Evolutionary conservation across 1,284 basidiomycete species (phyloP).

Genomic region (Mycena citricolor): DNA sequence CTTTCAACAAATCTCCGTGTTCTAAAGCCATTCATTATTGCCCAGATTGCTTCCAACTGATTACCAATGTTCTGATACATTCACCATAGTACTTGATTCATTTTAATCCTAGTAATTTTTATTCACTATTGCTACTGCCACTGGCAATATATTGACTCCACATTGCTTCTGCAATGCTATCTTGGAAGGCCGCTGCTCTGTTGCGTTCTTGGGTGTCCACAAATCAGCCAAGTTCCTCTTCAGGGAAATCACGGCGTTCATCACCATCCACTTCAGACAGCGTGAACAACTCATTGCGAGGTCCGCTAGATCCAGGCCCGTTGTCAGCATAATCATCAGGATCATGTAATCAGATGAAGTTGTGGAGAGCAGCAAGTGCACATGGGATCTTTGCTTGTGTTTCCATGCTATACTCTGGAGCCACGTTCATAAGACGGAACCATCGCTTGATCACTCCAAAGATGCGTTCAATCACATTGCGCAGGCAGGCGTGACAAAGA

Average conservation of each 20-base stretch:
- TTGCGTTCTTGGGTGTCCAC: no score
- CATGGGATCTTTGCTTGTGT: slow-evolving; percentile 32
- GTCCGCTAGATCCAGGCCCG: slow-evolving; percentile 9
- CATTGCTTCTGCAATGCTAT: no score
- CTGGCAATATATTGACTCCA: no score
- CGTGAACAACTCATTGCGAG: slow-evolving; percentile 7
- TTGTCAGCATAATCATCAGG: slow-evolving; percentile 5
- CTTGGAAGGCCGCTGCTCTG: no score
- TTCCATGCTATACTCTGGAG: slow-evolving; percentile 27
- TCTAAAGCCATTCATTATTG: no score
- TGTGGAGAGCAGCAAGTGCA: slow-evolving; percentile 27
- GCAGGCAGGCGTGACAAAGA: slow-evolving; percentile 33
- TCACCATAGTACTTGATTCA: no score
- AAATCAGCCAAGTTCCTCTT: slow-evolving; percentile 4
- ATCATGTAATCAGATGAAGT: slow-evolving; percentile 17
- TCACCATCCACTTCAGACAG: slow-evolving; percentile 7
- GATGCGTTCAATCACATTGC: slow-evolving; percentile 38
- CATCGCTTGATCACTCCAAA: slow-evolving; percentile 37
- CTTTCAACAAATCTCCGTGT: no score
- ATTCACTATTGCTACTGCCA: no score
- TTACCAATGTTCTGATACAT: no score
- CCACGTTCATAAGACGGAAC: slow-evolving; percentile 6
- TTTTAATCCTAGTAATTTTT: no score
- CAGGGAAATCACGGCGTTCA: slow-evolving; percentile 5
- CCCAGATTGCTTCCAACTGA: no score